A percentile compares a stretch with the other conserved stretches of the same genome.
Conservation (phyloP, 2,329 filamentous ascomycete species). For the Coleophoma crateriformis region DNA sequence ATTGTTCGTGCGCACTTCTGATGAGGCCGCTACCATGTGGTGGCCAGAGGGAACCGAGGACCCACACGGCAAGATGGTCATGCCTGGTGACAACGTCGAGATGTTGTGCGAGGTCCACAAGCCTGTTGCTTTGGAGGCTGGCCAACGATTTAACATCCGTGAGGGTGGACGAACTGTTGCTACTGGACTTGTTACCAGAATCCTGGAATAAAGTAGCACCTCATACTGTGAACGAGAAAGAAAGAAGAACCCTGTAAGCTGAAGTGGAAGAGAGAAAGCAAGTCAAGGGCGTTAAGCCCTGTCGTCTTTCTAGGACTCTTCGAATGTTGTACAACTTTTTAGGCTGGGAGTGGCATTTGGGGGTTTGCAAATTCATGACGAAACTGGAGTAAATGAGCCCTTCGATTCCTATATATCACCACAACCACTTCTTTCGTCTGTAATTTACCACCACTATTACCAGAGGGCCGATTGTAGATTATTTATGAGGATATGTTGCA, state of each 20-base stretch:
- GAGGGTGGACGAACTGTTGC: constrained; percentile 90
- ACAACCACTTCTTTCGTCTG: no score
- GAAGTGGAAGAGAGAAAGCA: background rate
- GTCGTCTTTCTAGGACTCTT: no score
- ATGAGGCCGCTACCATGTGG: constrained; percentile 70
- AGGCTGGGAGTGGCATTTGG: no score
- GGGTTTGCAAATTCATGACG: no score
- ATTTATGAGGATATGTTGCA: background rate
- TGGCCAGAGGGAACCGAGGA: constrained; percentile 84
- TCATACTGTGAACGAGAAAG: background rate
- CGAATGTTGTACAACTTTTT: no score
- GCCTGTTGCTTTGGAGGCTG: constrained; percentile 82
- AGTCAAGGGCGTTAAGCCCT: no score
- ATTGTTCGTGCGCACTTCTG: constrained; percentile 90
- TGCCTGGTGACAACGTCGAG: constrained; percentile 98
- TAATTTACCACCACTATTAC: no score
- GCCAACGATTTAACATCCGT: constrained; percentile 96
- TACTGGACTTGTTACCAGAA: constrained; percentile 75
- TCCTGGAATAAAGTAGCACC: constrained; percentile 41
- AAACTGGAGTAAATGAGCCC: no score
- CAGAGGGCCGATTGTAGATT: background rate
- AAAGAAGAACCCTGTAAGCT: no score
- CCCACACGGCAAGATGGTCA: constrained; percentile 71
- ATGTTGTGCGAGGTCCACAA: constrained; percentile 85
- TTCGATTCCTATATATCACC: no score